Evolutionary conservation across 768 basidiomycete genomes (phyloP).

Genomic region (Phylloporus rhodoxanthus): DNA sequence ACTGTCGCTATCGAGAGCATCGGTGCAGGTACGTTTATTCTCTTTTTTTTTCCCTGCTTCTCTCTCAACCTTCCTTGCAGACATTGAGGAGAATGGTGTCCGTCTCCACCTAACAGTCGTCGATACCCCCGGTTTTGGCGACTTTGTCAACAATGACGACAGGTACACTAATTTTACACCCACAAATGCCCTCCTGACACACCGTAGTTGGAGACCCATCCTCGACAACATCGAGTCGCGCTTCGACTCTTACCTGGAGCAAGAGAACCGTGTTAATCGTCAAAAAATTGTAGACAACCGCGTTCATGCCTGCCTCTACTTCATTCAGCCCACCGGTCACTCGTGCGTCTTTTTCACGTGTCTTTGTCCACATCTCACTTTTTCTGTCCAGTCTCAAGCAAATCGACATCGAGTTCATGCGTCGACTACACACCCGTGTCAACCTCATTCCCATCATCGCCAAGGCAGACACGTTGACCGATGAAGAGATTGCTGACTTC

Average conservation of each 20-base stretch:
- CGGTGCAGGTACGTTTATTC: slow-evolving; percentile 68
- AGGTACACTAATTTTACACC: slow-evolving; percentile 48
- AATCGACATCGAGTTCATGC: slow-evolving; percentile 99
- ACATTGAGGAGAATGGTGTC: slow-evolving; percentile 98
- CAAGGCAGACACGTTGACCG: slow-evolving; percentile 96
- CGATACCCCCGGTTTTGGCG: slow-evolving; percentile 98
- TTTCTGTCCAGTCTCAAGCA: slow-evolving; percentile 73
- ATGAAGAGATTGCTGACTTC: slow-evolving; percentile 90
- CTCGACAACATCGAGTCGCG: slow-evolving; percentile 97
- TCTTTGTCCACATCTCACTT: background rate
- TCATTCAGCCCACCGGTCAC: slow-evolving; percentile 98
- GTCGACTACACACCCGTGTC: slow-evolving; percentile 92
- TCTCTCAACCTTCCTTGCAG: slow-evolving; percentile 41
- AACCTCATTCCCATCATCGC: slow-evolving; percentile 99
- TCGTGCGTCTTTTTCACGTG: slow-evolving; percentile 51
- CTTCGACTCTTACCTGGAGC: slow-evolving; percentile 95
- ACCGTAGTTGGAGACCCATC: slow-evolving; percentile 90
- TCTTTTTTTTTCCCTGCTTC: background rate
- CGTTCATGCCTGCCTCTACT: slow-evolving; percentile 97
- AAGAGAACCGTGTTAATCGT: slow-evolving; percentile 97
- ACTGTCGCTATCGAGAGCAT: slow-evolving; percentile 99
- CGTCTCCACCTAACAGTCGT: slow-evolving; percentile 97
- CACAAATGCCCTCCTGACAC: slow-evolving; percentile 12
- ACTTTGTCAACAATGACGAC: slow-evolving; percentile 99
- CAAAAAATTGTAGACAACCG: slow-evolving; percentile 93